Conservation (phyloP, 805 yeast species). For the Babjeviella inositovora region DNA sequence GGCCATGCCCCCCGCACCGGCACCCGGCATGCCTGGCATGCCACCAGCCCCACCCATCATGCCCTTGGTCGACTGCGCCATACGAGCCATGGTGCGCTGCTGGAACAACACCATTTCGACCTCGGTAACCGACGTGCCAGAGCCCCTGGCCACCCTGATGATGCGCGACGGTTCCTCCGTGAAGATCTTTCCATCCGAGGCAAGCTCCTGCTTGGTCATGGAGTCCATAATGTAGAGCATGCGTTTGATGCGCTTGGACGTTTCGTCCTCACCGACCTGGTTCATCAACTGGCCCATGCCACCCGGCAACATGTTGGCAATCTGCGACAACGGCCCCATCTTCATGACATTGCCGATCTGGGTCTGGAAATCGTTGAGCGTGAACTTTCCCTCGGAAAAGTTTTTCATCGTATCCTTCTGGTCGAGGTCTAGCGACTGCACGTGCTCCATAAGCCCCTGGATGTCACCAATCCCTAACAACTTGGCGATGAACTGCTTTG, state of each 20-base stretch:
- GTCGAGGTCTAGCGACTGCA: conserved; percentile 71
- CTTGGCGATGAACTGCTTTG: conserved; percentile 80
- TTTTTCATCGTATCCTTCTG: conserved; percentile 86
- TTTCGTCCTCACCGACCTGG: conserved; percentile 85
- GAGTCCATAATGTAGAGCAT: conserved; percentile 92
- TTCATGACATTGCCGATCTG: conserved; percentile 92
- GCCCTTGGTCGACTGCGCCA: conserved; percentile 54
- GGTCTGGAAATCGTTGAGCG: conserved; percentile 79
- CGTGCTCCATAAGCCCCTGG: conserved; percentile 88
- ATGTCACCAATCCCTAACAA: conserved; percentile 91
- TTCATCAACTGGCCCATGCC: conserved; percentile 74
- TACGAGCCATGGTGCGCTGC: conserved; percentile 84
- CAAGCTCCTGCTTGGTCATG: conserved; percentile 85
- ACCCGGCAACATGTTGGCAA: conserved; percentile 90
- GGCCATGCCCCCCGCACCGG: conserved; percentile 18
- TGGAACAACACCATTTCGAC: conserved; percentile 87
- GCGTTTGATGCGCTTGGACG: conserved; percentile 65
- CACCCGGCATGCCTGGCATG: conserved; percentile 38
- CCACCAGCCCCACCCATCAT: conserved; percentile 48
- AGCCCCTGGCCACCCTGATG: conserved; percentile 83
- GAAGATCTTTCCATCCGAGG: conserved; percentile 75
- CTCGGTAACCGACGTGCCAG: conserved; percentile 84
- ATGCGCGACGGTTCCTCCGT: conserved; percentile 72
- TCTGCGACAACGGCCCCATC: conserved; percentile 92
- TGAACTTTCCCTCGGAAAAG: conserved; percentile 88